Base-by-base conservation (phyloP, 2,329 filamentous ascomycete genomes). In the Sporothrix globosa region DNA sequence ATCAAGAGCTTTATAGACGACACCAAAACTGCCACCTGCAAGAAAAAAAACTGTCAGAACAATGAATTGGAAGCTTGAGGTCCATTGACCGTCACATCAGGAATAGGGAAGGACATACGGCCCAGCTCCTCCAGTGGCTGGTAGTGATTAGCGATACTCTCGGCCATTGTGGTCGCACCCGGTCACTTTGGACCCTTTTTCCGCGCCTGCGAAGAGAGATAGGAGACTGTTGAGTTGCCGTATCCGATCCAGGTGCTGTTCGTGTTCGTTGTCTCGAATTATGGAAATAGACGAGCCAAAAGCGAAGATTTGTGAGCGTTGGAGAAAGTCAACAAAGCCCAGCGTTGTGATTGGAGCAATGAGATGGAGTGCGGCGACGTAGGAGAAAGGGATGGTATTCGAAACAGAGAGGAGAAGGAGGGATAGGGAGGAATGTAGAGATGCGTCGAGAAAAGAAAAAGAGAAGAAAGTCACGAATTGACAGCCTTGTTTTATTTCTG, bases 1-100 rank as follows among this genome's bases (percentile, higher is more conserved):
- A 77, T 98, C 93, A 77, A 97, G 94, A 67, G 93, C 96, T 80
- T 97, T 97, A 86, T 97, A 99, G 44, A 99, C 96, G 58, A 95
- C 90, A 70, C 96, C 96, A 80, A 99, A 99, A 80, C 94, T 97
- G 71, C 95, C 95, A 81, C 92, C 93, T 96, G 76, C 27, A 72
- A 54, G n/a, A 46, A 21, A 66, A 72, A 58, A 50, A 14, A 56
- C 66, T 61, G 53, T 70, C 69, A 68, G 50, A 60, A 53, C 48
- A 21, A 27, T 1, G 21, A 2, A 50, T 1, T 5, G 39, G 11
- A 3, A 21, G 24, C 17, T 7, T 19, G 10, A 24, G 34, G 56
- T 61, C 3, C 56, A 39, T 44, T 17, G 10, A 11, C 21, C 56
- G 34, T 61, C 10, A 4, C 9, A 24, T 44, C 34, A 21, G 1